phyloP scores from a whole-genome alignment of 2,329 filamentous ascomycete genomes.

The Fragosphaeria purpurea region DNA sequence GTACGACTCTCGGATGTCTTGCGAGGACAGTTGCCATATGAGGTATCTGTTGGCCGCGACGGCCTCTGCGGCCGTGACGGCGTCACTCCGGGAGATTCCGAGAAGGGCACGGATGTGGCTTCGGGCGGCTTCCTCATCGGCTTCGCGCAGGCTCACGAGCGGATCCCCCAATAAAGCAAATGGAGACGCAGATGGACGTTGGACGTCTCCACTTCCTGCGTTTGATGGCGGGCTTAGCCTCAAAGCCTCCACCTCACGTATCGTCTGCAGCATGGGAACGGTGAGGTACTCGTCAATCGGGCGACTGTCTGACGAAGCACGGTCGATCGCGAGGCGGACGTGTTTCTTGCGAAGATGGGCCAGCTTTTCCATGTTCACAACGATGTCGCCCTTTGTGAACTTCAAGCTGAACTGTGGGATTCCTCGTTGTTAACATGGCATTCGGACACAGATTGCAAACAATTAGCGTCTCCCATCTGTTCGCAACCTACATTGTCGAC shows the following conservation, averaged over 20 bases:
- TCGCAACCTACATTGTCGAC: constrained; percentile 50
- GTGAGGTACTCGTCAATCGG: constrained; percentile 13
- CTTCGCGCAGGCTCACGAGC: background rate
- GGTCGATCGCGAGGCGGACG: constrained; percentile 12
- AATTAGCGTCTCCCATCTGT: background rate
- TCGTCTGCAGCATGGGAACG: constrained; percentile 13
- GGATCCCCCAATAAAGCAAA: constrained; percentile 1
- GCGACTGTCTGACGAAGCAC: constrained; percentile 3
- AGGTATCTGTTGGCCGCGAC: constrained; percentile 16
- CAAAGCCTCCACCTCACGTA: constrained; percentile 9
- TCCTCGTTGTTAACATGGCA: too few species aligned
- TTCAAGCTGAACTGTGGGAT: constrained; percentile 61
- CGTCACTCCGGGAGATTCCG: constrained; percentile 10
- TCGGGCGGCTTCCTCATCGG: background rate
- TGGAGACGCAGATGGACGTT: too few species aligned
- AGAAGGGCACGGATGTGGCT: constrained; percentile 10
- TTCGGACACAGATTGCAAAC: too few species aligned
- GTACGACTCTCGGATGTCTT: constrained; percentile 4
- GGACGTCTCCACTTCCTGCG: too few species aligned
- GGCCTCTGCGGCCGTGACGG: constrained; percentile 2
- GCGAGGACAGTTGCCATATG: constrained; percentile 16
- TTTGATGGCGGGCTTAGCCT: background rate
- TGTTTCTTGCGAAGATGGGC: constrained; percentile 56
- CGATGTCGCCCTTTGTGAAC: constrained; percentile 84
- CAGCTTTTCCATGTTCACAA: constrained; percentile 71